Conservation (phyloP, 257 asterid genomes). For the Gentiana dahurica region DNA sequence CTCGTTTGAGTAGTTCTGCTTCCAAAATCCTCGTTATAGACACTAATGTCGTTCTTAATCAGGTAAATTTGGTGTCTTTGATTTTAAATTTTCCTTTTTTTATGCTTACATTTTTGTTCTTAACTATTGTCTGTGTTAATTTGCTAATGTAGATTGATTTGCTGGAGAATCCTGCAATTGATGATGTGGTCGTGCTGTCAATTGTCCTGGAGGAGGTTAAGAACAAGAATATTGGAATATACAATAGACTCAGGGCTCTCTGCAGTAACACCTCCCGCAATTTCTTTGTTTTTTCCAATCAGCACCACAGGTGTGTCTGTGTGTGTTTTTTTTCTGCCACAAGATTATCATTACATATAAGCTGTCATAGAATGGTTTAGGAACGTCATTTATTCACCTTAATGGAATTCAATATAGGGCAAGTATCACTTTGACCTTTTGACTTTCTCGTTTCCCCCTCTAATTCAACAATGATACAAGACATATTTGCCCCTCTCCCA, state of each 20-base stretch:
- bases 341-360: too few relatives aligned
- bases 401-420: too few relatives aligned
- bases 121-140: slow-evolving; percentile 1
- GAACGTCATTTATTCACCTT: too few relatives aligned
- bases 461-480: too few relatives aligned
- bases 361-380: too few relatives aligned
- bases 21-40: slow-evolving; percentile 54
- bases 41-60: slow-evolving; percentile 76
- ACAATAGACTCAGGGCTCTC: slow-evolving; percentile 79
- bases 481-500: too few relatives aligned
- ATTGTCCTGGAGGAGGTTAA: slow-evolving; percentile 90
- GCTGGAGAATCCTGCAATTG: slow-evolving; percentile 83
- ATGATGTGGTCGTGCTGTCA: slow-evolving; percentile 82
- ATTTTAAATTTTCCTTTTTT: not conserved
- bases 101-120: not conserved
- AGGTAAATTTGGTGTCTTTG: not conserved
- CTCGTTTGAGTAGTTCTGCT: slow-evolving; percentile 44
- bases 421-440: too few relatives aligned
- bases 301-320: slow-evolving; percentile 60
- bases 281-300: slow-evolving; percentile 86
- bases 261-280: slow-evolving; percentile 59
- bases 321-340: not conserved
- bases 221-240: slow-evolving; percentile 65
- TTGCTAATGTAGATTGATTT: slow-evolving; percentile 61
- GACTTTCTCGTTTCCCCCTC: too few relatives aligned